Percentiles rank a stretch among this genome's conserved stretches.
These are phyloP conservation scores for Cercophora newfieldiana DNA, from an alignment of 495 filamentous ascomycete species.

Conservation along the genomic window DNA sequence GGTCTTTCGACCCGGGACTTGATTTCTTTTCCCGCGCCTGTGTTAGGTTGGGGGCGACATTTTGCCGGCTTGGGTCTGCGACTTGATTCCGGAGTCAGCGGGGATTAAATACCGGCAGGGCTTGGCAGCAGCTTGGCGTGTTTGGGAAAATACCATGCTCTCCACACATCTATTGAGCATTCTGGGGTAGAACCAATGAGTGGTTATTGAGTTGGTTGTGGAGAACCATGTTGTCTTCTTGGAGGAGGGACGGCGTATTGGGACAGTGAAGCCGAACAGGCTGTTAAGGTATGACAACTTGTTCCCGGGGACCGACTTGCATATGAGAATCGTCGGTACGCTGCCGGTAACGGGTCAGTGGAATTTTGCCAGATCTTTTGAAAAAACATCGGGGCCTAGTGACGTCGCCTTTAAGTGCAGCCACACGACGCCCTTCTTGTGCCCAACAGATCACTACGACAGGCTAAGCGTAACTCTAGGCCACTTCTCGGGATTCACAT, in stretches of 20 bases:
- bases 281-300: background rate
- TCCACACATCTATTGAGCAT: background rate
- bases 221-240: background rate
- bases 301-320: background rate
- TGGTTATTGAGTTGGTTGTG: background rate
- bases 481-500: too few relatives aligned
- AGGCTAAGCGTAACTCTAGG: too few relatives aligned
- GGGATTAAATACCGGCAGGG: conserved; percentile 9
- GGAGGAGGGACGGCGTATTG: background rate
- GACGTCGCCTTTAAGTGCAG: too few relatives aligned
- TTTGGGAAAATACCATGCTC: conserved; percentile 11
- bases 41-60: conserved; percentile 2
- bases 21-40: background rate
- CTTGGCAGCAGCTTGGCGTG: conserved; percentile 11
- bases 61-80: conserved; percentile 17
- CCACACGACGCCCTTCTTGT: too few relatives aligned
- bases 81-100: conserved; percentile 1
- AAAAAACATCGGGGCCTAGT: too few relatives aligned
- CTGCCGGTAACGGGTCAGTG: background rate
- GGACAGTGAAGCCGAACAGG: background rate
- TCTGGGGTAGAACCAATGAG: background rate
- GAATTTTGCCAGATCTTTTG: background rate
- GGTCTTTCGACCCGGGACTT: background rate
- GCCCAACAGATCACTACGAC: too few relatives aligned
- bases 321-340: background rate